Evolutionary conservation across 306 rosid genomes (phyloP), one percentile per base, ranked within the genome.

Genomic region (Medicago lupulina): DNA sequence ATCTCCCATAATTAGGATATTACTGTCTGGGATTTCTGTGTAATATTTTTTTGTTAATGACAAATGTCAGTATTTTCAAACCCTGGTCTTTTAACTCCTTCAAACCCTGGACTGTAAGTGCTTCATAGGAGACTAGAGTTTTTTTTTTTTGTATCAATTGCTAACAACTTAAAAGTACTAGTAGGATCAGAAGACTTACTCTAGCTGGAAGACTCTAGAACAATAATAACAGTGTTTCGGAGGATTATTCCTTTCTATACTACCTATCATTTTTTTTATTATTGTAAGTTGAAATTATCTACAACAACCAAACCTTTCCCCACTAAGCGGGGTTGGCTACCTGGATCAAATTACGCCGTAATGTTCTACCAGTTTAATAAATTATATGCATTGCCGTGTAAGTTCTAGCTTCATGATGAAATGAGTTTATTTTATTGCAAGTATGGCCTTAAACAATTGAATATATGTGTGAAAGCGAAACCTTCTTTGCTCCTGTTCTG

Each of bases 331-430:
- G 31, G 31, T 28, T 28, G 28, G 31, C 31, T 28, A 28, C 31
- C 4, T 28, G 31, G 31, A 28, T 28, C 31, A 28, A 28, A 28
- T 28, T 28, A 28, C 4, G 31, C 31, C 31, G 3, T 28, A 28
- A 28, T 28, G 31, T 28, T 28, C 31, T 28, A 28, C 3, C 4
- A 12, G 46, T 69, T 40, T 38, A 39, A 23, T 70, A 50, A 60
- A 75, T 47, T 25, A 25, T 50, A 21, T 68, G 9, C 18, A 3
- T 38, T 67, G 47, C 39, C 34, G 1, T 6, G 66, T 15, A 58
- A 46, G 58, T 58, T 47, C 21, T 46, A 74, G 71, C 75, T 74
- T 60, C 23, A 6, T 49, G 63, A 47, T 66, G 79, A 65, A 31
- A 76, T 67, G 18, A 31, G 69, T 38, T 6, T 19, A 7, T 36